Evolutionary conservation across 2,329 filamentous ascomycete species (phyloP).

Genomic region (Fusarium subtropicale): DNA sequence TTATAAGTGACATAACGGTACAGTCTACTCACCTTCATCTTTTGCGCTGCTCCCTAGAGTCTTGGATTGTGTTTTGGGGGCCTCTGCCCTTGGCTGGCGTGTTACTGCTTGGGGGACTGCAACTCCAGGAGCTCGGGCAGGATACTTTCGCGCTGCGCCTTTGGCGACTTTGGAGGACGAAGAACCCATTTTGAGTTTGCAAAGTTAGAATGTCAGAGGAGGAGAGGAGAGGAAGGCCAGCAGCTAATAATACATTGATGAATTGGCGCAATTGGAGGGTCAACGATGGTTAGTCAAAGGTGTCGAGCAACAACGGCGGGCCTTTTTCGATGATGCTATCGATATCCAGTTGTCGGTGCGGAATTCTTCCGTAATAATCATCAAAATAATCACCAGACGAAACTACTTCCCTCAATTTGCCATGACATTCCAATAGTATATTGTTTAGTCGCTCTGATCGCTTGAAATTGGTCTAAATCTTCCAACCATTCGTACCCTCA

Average conservation of each 20-base stretch:
- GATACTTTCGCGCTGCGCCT: conserved; percentile 58
- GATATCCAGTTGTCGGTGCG: conserved; percentile 30
- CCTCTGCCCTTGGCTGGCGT: conserved; percentile 32
- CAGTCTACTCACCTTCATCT: conserved; percentile 38
- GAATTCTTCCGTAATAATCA: conserved; percentile 42
- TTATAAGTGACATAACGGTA: neutral
- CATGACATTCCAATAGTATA: neutral
- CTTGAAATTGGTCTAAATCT: neutral
- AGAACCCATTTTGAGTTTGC: conserved; percentile 54
- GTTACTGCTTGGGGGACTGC: conserved; percentile 37
- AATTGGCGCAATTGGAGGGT: neutral
- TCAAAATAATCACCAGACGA: neutral
- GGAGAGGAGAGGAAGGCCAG: neutral
- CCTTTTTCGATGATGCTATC: conserved; percentile 36
- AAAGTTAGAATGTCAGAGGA: neutral
- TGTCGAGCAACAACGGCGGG: conserved; percentile 13
- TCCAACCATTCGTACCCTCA: neutral
- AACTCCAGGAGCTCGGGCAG: conserved; percentile 52
- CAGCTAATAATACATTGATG: conserved; percentile 1
- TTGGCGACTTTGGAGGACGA: conserved; percentile 59
- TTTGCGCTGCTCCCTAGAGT: conserved; percentile 24
- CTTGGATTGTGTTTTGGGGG: conserved; percentile 22
- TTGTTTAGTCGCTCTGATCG: neutral
- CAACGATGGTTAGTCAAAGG: neutral
- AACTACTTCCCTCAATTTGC: neutral